phyloP scores from a whole-genome alignment of 108 stramenopile species.

The Skeletonema potamos region DNA sequence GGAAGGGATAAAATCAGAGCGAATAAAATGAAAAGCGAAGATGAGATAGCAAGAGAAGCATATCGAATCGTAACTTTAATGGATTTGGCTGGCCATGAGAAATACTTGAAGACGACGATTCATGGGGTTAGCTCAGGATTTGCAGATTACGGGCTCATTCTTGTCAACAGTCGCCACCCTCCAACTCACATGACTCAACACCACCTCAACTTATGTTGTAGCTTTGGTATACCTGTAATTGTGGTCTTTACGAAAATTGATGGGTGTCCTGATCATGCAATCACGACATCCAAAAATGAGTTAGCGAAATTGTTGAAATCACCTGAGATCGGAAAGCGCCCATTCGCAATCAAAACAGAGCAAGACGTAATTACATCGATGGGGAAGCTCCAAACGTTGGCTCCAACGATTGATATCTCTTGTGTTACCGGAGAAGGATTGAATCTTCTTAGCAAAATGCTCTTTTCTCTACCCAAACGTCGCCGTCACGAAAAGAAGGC shows the following conservation, averaged over 20 bases:
- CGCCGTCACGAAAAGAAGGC: constrained; percentile 82
- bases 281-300: constrained; percentile 87
- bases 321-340: constrained; percentile 70
- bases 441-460: constrained; percentile 88
- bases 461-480: constrained; percentile 85
- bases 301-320: constrained; percentile 71
- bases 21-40: constrained; percentile 75
- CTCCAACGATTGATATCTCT: constrained; percentile 95
- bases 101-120: constrained; percentile 98
- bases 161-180: constrained; percentile 97
- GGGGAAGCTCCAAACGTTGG: constrained; percentile 86
- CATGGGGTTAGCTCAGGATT: constrained; percentile 95
- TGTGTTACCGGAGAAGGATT: constrained; percentile 97
- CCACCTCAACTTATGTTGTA: constrained; percentile 96
- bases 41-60: constrained; percentile 81
- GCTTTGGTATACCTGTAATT: constrained; percentile 91
- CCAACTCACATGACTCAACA: constrained; percentile 98
- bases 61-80: constrained; percentile 90
- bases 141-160: constrained; percentile 94
- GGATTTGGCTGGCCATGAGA: constrained; percentile 99
- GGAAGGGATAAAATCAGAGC: constrained; percentile 66
- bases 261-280: constrained; percentile 93
- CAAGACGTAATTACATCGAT: constrained; percentile 88
- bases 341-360: constrained; percentile 80
- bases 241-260: constrained; percentile 98